Base-by-base conservation (phyloP, 371 early-diverging fungal genomes). In the Capillidium rhysosporum region DNA sequence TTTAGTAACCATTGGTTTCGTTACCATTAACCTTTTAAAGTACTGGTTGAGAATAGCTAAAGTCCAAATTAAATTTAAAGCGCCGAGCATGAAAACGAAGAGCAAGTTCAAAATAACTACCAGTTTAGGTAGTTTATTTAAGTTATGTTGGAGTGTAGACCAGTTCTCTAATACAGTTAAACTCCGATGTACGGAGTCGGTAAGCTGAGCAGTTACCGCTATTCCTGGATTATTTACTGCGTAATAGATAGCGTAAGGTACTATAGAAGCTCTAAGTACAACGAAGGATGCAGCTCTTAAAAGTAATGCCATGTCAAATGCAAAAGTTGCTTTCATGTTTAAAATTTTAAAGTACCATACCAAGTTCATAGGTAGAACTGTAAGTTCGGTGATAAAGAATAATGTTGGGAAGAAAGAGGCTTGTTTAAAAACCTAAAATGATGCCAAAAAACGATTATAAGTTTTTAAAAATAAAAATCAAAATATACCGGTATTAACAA, bases 351-450 rank as follows among this genome's bases (percentile, higher is more conserved):
- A 51, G 34, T 16, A 14, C 51, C 51, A 51, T 14, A 51, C 51
- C 8, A 51, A 23, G 34, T 51, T 51, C 9, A 18, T 29, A 12
- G 51, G 51, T n/a, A 51, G 28, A 38, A 51, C 51, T 10, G 51
- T 51, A 18, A 51, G 10, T 51, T 51, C 51, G n/a, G 51, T 51
- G 16, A 51, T 51, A 21, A 28, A 25, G 38, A 51, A 51, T 14
- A 51, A 20, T 3, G 20, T 16, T 31, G 51, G 51, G 51, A 51
- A 51, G 28, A 51, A 51, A 18, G 51, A 29, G 7, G 25, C 51
- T 28, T 39, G 7, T 51, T 23, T 2, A 34, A 34, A 51, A 5
- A 34, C 10, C 51, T 51, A 38, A 34, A 8, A 3, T 14, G 8
- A 39, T 31, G n/a, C n/a, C n/a, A n/a, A n/a, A n/a, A n/a, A n/a